Conservation (phyloP, 495 filamentous ascomycete genomes). For the Hypoxylon lenormandii region DNA sequence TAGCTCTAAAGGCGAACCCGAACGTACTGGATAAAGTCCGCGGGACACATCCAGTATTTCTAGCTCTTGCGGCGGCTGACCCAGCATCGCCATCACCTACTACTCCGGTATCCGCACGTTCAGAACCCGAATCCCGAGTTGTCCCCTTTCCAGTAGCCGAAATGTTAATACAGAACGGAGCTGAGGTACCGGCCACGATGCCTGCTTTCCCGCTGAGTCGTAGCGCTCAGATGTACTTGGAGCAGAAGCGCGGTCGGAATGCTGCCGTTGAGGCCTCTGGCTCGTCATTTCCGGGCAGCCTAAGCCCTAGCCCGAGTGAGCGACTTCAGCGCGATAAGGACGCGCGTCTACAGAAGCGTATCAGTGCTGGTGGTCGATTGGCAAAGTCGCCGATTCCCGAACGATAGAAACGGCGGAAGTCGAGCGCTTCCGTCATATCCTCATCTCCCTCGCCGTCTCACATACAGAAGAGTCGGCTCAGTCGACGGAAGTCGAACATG, state of each 20-base stretch:
- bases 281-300: conserved; percentile 34
- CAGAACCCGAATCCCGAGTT: conserved; percentile 54
- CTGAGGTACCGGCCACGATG: conserved; percentile 78
- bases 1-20: conserved; percentile 87
- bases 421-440: conserved; percentile 42
- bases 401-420: conserved; percentile 60
- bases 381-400: conserved; percentile 70
- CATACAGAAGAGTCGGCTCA: conserved; percentile 39
- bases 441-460: conserved; percentile 38
- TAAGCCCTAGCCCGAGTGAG: conserved; percentile 50
- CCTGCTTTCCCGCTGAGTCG: conserved; percentile 81
- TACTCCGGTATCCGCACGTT: conserved; percentile 40
- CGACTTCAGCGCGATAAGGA: conserved; percentile 65
- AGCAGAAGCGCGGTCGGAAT: conserved; percentile 74
- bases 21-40: conserved; percentile 88
- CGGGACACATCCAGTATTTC: conserved; percentile 85
- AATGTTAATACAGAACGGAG: conserved; percentile 92
- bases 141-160: conserved; percentile 86
- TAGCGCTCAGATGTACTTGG: conserved; percentile 83
- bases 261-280: conserved; percentile 56
- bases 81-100: conserved; percentile 76
- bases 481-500: conserved; percentile 44
- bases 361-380: conserved; percentile 70
- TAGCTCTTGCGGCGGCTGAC: conserved; percentile 94
- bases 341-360: conserved; percentile 69